Conservation (phyloP, 2,329 filamentous ascomycete species). For the Fusarium irregulare region DNA sequence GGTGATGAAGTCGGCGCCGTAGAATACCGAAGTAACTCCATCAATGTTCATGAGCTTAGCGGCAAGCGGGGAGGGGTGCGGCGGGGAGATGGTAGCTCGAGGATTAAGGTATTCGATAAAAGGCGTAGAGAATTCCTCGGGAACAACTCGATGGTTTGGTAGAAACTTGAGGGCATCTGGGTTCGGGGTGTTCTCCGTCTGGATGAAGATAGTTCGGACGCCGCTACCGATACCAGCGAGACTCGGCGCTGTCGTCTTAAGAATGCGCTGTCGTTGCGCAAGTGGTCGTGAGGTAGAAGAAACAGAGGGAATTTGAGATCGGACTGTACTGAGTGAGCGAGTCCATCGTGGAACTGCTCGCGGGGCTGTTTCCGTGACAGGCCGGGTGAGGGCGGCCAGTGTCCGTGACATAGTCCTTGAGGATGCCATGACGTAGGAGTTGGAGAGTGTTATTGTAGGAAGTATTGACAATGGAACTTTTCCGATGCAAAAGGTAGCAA, state of each 20-base stretch:
- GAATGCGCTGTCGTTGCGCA: conserved; percentile 22
- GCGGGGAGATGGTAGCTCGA: conserved; percentile 86
- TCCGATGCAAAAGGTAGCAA: not conserved
- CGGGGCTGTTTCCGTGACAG: conserved; percentile 35
- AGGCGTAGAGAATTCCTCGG: conserved; percentile 75
- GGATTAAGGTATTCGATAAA: conserved; percentile 94
- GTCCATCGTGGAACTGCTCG: conserved; percentile 43
- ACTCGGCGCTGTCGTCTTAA: conserved; percentile 30
- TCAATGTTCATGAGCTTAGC: conserved; percentile 92
- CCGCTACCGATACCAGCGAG: conserved; percentile 50
- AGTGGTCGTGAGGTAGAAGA: conserved; percentile 41
- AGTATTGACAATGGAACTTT: not conserved
- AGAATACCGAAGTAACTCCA: conserved; percentile 94
- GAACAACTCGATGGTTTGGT: conserved; percentile 88
- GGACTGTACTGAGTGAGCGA: conserved; percentile 46
- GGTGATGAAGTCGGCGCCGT: conserved; percentile 95
- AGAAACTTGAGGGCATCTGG: conserved; percentile 96
- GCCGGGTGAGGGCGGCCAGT: conserved; percentile 41
- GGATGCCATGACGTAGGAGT: conserved; percentile 40
- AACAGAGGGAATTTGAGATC: conserved; percentile 32
- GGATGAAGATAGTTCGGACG: conserved; percentile 90
- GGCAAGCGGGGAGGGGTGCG: conserved; percentile 90
- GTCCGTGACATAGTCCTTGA: conserved; percentile 42
- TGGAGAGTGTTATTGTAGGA: not conserved
- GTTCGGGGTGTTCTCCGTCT: conserved; percentile 95